Base-by-base conservation (phyloP, 2,329 filamentous ascomycete genomes). In the Seiridium unicorne region DNA sequence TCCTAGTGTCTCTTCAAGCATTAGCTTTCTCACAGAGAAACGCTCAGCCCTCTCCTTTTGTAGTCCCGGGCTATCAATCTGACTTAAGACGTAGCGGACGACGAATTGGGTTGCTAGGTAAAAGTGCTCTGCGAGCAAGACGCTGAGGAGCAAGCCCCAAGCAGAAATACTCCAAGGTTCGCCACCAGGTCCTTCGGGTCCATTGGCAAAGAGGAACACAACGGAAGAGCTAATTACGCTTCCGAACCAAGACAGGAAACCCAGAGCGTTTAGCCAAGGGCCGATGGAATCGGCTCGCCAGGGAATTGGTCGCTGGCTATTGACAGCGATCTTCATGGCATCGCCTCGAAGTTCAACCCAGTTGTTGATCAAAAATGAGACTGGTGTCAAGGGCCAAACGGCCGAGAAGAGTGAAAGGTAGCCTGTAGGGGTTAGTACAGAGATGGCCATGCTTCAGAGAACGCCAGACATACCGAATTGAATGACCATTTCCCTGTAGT, bases 311-410 rank as follows among this genome's bases (percentile, higher is more conserved):
- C 95, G 88, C 69, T 94, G 90, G 81, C 92, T 93, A 73, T 93
- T 90, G 53, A 92, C 83, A 59, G 93, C 93, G 68, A 98, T 96
- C 75, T 99, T 99, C 77, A 97, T 84, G 2, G 94, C 93, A 71
- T 99, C 95, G 0, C 92, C 92, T 47, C 95, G 90, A 44, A 98
- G 84, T 73, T 98, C 95, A 60, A 99, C 79, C 93, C 94, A 98
- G 77, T 98, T 96, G 78, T 98, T 98, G 74, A 95, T 79, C 10
- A 98, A 79, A 78, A 98, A 98, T 1, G 90, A 94, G 60, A 92
- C 83, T 2, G 90, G 89, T 0, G 94, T 93, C n/a, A 98, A 80
- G 0, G 95, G 95, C 95, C 95, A 99, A 58, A 97, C 88, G 2
- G 95, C 91, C 0, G 92, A 95, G 74, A 98, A 98, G 8, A 98